These are phyloP conservation scores for Anisogramma anomala DNA, from an alignment of 2,329 filamentous ascomycete species.

Conservation along the genomic window DNA sequence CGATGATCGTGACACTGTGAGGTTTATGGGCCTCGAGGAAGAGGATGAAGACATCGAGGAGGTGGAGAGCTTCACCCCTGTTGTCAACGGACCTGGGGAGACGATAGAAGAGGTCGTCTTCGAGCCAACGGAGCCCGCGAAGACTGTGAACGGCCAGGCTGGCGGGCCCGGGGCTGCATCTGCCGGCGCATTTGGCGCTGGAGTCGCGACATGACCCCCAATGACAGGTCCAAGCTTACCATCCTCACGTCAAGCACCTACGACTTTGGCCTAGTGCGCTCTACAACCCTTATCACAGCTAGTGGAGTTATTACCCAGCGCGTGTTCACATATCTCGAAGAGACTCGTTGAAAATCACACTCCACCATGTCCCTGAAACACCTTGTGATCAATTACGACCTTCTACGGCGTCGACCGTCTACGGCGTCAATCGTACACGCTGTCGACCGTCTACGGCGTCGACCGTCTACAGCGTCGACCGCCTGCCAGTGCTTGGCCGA, in stretches of 20 bases:
- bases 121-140: conserved; percentile 10
- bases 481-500: not conserved
- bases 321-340: too few relatives aligned
- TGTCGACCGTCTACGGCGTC: too few relatives aligned
- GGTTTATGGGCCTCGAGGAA: conserved; percentile 36
- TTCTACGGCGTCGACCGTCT: too few relatives aligned
- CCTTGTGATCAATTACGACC: too few relatives aligned
- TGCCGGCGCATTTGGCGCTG: not conserved
- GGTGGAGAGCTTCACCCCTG: conserved; percentile 14
- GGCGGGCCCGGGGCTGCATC: not conserved
- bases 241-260: too few relatives aligned
- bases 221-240: too few relatives aligned
- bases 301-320: too few relatives aligned
- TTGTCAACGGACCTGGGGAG: conserved; percentile 14
- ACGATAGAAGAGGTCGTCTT: conserved; percentile 14
- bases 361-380: too few relatives aligned
- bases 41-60: conserved; percentile 35
- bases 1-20: conserved; percentile 36
- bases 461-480: not conserved
- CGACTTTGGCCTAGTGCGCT: too few relatives aligned
- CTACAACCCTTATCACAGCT: too few relatives aligned
- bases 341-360: too few relatives aligned
- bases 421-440: too few relatives aligned
- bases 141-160: not conserved
- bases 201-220: not conserved